Conservation (phyloP, 1,284 basidiomycete species). For the Pholiota adiposa region DNA sequence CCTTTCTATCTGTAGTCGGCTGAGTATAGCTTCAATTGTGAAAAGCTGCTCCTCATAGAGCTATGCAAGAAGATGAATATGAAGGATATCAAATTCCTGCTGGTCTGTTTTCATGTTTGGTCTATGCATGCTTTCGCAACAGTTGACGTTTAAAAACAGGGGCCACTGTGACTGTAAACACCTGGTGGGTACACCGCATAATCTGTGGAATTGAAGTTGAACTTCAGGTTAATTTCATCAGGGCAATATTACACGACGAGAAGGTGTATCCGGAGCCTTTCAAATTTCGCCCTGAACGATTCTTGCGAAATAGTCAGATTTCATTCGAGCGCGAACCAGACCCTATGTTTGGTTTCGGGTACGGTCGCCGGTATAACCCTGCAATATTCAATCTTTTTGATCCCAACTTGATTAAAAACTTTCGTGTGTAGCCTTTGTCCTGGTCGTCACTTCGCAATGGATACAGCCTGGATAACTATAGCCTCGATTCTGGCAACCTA, state of each 20-base stretch:
- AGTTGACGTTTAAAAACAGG: constrained; percentile 6
- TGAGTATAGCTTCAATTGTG: background rate
- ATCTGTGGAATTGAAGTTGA: background rate
- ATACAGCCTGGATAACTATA: constrained; percentile 39
- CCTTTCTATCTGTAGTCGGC: background rate
- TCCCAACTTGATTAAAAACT: background rate
- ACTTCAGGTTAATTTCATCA: constrained; percentile 1
- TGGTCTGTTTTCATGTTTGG: constrained; percentile 15
- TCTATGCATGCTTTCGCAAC: background rate
- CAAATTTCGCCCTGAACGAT: constrained; percentile 43
- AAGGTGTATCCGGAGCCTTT: constrained; percentile 40
- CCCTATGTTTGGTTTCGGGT: constrained; percentile 36
- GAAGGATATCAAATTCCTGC: constrained; percentile 38
- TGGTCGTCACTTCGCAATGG: constrained; percentile 38
- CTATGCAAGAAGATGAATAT: constrained; percentile 36
- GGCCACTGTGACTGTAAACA: constrained; percentile 33
- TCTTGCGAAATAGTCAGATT: constrained; percentile 31
- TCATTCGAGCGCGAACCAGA: constrained; percentile 25
- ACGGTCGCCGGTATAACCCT: constrained; percentile 37
- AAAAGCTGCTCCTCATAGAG: constrained; percentile 35
- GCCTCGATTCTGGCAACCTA: constrained; percentile 34
- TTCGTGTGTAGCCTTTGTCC: constrained; percentile 36
- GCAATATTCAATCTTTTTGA: background rate
- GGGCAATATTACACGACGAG: constrained; percentile 46
- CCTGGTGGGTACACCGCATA: constrained; percentile 31